Conservation (phyloP, 805 yeast genomes). For the Ogataea allantospora region DNA sequence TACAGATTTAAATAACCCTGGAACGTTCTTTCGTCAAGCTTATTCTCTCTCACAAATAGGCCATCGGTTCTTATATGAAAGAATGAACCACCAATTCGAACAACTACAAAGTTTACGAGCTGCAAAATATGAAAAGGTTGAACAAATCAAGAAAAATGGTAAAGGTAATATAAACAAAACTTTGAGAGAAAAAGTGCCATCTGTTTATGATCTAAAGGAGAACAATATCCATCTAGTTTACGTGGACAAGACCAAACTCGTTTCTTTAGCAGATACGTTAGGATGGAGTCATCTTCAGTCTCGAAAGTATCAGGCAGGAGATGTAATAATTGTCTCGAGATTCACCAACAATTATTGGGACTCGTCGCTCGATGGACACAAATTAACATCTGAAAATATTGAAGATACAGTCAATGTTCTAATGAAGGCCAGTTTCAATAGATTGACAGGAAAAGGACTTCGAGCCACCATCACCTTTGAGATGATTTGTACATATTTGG, state of each 20-base stretch:
- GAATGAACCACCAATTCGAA: constrained; percentile 37
- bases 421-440: constrained; percentile 10
- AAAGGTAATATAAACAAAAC: constrained; percentile 44
- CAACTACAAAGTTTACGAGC: constrained; percentile 31
- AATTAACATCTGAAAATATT: constrained; percentile 12
- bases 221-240: constrained; percentile 44
- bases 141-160: constrained; percentile 42
- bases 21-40: constrained; percentile 19
- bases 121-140: constrained; percentile 44
- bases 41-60: constrained; percentile 40
- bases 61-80: constrained; percentile 43
- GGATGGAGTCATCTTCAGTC: constrained; percentile 39
- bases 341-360: constrained; percentile 30
- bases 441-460: constrained; percentile 7
- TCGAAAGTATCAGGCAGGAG: constrained; percentile 46
- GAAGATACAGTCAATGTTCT: constrained; percentile 14
- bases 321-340: constrained; percentile 50
- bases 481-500: constrained; percentile 9
- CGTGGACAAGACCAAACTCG: constrained; percentile 44
- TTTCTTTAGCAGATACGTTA: constrained; percentile 18
- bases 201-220: constrained; percentile 31
- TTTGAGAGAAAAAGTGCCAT: constrained; percentile 51
- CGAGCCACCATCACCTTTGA: constrained; percentile 11
- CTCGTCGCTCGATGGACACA: constrained; percentile 7
- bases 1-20: constrained; percentile 41